Evolutionary conservation across 179 eudicot genomes (phyloP).

Genomic region (Drosera spatulata): DNA sequence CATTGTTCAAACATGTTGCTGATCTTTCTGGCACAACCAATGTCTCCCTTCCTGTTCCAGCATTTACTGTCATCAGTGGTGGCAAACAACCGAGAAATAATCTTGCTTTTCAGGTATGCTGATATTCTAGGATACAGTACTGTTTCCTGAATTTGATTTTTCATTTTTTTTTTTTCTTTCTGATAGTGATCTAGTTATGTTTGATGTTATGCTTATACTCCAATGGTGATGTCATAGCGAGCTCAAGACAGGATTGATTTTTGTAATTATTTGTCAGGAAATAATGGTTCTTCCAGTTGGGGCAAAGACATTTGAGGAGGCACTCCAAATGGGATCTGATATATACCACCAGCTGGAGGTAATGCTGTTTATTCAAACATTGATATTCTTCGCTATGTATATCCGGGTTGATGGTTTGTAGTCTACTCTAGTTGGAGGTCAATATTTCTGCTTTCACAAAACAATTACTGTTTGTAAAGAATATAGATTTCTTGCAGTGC

Average conservation of each 20-base stretch:
- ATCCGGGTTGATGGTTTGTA: too few species aligned
- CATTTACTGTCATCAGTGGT: conserved; percentile 77
- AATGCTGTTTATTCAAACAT: not conserved
- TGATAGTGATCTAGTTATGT: too few species aligned
- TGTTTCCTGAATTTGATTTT: not conserved
- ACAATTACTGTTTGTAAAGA: too few species aligned
- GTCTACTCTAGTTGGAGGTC: too few species aligned
- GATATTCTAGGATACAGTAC: conserved; percentile 1
- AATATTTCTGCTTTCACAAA: too few species aligned
- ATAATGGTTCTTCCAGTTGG: conserved; percentile 86
- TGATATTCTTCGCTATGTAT: too few species aligned
- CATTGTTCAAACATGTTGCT: conserved; percentile 88
- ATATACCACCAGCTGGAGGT: conserved; percentile 97
- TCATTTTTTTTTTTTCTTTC: too few species aligned
- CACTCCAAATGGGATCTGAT: conserved; percentile 91
- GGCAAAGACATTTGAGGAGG: conserved; percentile 79
- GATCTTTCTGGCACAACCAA: conserved; percentile 74
- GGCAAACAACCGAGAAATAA: conserved; percentile 88
- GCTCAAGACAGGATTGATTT: too few species aligned
- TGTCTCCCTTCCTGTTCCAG: conserved; percentile 75
- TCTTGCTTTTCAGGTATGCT: conserved; percentile 68
- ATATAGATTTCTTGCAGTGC: too few species aligned
- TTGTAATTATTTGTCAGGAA: conserved; percentile 35
- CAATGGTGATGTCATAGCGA: too few species aligned
- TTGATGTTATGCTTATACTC: too few species aligned